Base-by-base conservation (phyloP, 306 rosid species). In the Cicer arietinum region DNA sequence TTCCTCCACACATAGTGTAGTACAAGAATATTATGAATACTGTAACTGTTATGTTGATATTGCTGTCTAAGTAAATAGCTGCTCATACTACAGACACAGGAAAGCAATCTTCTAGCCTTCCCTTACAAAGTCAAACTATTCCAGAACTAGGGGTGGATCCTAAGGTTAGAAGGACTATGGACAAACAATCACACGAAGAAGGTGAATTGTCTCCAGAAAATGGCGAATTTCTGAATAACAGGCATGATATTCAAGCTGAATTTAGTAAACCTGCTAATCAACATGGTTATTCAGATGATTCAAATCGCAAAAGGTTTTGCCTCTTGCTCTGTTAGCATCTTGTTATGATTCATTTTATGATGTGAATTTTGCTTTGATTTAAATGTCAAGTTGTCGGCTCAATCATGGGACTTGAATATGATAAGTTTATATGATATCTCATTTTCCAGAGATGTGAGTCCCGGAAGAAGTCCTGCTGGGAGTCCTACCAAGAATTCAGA, bases 181-280 rank as follows among this genome's bases (percentile, higher is more conserved):
- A 80, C 56, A 86, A 81, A 74, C 84, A 84, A 70, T 88, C 91
- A 50, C 89, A 85, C 74, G 99, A 90, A 86, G 99, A 90, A 80
- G 93, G 91, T 74, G 97, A 92, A 79, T 17, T 89, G 75, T 85
- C 97, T 82, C 97, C 91, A 39, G 89, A 89, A 86, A 83, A 84
- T 84, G 86, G 75, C 18, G 88, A 61, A 41, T 62, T 69, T 84
- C 71, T 40, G 74, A 85, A 78, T 71, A 85, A 86, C 0, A 88
- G 96, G 80, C 87, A 80, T 62, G 85, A 84, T 62, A 78, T 86
- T 61, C 84, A 80, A 76, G 81, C 86, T 69, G 86, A 77, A 51
- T 80, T 79, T 30, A 70, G 71, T 77, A 82, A 83, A 81, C 79
- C 80, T 71, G 73, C 82, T 69, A 75, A 81, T 77, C 87, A 56